Percentiles rank a stretch among this genome's conserved stretches.
Conservation (phyloP, 495 filamentous ascomycete genomes). For the Talaromyces liani region DNA sequence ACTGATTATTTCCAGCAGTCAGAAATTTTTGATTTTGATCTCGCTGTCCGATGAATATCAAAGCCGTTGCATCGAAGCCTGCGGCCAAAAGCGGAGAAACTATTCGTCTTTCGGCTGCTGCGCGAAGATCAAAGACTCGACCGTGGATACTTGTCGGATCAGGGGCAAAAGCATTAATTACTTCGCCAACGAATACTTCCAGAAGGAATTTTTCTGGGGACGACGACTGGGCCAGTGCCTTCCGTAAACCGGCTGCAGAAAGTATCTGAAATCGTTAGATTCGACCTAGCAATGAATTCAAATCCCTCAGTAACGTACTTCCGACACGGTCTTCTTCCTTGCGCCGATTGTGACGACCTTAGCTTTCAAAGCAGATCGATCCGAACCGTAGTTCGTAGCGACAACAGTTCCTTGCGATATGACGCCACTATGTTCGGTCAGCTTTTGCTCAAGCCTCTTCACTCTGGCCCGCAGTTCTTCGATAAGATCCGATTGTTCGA, state of each 20-base stretch:
- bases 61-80: constrained; percentile 19
- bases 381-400: background rate
- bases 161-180: constrained; percentile 19
- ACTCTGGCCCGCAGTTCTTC: constrained; percentile 16
- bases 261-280: background rate
- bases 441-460: constrained; percentile 11
- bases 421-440: constrained; percentile 2
- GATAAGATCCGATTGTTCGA: constrained; percentile 20
- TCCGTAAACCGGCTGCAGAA: background rate
- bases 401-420: background rate
- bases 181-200: constrained; percentile 17
- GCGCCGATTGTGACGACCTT: background rate
- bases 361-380: background rate
- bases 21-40: constrained; percentile 15
- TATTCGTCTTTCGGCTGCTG: constrained; percentile 17
- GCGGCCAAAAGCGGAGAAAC: constrained; percentile 18
- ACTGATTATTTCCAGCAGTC: constrained; percentile 15
- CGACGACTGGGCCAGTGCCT: background rate
- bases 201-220: constrained; percentile 8
- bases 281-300: background rate
- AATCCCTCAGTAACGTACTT: background rate
- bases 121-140: constrained; percentile 16
- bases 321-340: background rate
- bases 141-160: constrained; percentile 13
- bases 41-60: constrained; percentile 18